phyloP scores from a whole-genome alignment of 2,329 filamentous ascomycete genomes.

The Emydomyces testavorans region DNA sequence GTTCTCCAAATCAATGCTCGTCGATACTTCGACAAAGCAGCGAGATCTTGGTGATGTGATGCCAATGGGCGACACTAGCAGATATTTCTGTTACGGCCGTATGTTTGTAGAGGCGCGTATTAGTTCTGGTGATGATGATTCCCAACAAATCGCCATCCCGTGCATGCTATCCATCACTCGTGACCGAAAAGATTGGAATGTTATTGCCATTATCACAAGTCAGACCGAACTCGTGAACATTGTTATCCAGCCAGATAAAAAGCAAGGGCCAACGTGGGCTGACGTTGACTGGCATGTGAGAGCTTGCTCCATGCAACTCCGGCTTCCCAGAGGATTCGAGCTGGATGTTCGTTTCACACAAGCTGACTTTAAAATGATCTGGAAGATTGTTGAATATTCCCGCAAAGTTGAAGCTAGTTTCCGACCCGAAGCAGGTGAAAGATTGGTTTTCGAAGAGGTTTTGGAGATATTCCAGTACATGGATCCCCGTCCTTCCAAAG shows the following conservation, averaged over 20 bases:
- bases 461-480: constrained; percentile 71
- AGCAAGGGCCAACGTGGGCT: constrained; percentile 62
- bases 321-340: constrained; percentile 63
- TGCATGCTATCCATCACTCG: constrained; percentile 67
- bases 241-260: constrained; percentile 56
- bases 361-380: constrained; percentile 65
- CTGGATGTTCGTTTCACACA: constrained; percentile 60
- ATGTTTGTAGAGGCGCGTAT: constrained; percentile 64
- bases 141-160: constrained; percentile 56
- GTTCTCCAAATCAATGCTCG: constrained; percentile 33
- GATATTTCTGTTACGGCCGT: constrained; percentile 67
- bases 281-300: constrained; percentile 70
- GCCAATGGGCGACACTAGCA: constrained; percentile 61
- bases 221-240: constrained; percentile 69
- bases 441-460: constrained; percentile 54
- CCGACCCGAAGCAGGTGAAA: constrained; percentile 57
- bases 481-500: constrained; percentile 57
- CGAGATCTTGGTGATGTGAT: constrained; percentile 51
- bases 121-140: constrained; percentile 58
- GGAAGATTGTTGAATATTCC: constrained; percentile 77
- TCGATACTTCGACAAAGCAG: constrained; percentile 37
- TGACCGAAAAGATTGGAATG: constrained; percentile 54
- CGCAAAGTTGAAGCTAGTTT: constrained; percentile 62
- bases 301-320: constrained; percentile 53
- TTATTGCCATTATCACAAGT: constrained; percentile 64